phyloP scores from a whole-genome alignment of 2,329 filamentous ascomycete genomes.

The Tetracladium maxilliforme region DNA sequence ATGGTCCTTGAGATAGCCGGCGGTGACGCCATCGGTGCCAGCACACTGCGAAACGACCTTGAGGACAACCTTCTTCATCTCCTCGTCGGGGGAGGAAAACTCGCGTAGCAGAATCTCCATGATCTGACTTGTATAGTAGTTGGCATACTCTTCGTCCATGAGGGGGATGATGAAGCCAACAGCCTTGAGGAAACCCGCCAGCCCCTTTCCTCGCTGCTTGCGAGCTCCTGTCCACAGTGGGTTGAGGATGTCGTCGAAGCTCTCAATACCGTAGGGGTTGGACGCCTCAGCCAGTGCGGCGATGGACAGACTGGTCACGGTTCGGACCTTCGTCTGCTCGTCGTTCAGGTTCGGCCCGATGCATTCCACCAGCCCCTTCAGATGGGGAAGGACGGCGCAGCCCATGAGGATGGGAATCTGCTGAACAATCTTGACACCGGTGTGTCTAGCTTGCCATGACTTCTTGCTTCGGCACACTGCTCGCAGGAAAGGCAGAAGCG shows the following conservation, averaged over 20 bases:
- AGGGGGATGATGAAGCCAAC: slow-evolving; percentile 96
- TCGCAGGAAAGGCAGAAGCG: slow-evolving; percentile 83
- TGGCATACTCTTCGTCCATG: slow-evolving; percentile 99
- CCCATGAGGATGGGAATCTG: slow-evolving; percentile 99
- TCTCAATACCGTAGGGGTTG: slow-evolving; percentile 97
- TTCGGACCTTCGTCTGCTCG: slow-evolving; percentile 94
- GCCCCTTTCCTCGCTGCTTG: slow-evolving; percentile 90
- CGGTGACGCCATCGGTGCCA: slow-evolving; percentile 85
- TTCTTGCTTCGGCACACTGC: slow-evolving; percentile 97
- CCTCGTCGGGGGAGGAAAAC: slow-evolving; percentile 92
- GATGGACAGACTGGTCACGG: slow-evolving; percentile 88
- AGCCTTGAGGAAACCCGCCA: slow-evolving; percentile 92
- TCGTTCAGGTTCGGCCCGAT: slow-evolving; percentile 94
- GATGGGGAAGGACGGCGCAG: slow-evolving; percentile 84
- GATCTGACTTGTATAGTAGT: slow-evolving; percentile 96
- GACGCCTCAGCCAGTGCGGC: slow-evolving; percentile 91
- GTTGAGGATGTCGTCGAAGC: slow-evolving; percentile 94
- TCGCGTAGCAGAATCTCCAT: slow-evolving; percentile 97
- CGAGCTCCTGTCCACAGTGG: slow-evolving; percentile 92
- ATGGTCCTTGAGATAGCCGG: slow-evolving; percentile 87
- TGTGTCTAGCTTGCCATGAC: slow-evolving; percentile 96
- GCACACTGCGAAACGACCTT: slow-evolving; percentile 96
- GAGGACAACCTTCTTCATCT: slow-evolving; percentile 99
- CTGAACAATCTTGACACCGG: slow-evolving; percentile 97
- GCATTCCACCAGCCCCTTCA: slow-evolving; percentile 92